A percentile compares a stretch with the other conserved stretches of the same genome.
Conservation (phyloP, 129 eudicot species). For the Arctium lappa region DNA sequence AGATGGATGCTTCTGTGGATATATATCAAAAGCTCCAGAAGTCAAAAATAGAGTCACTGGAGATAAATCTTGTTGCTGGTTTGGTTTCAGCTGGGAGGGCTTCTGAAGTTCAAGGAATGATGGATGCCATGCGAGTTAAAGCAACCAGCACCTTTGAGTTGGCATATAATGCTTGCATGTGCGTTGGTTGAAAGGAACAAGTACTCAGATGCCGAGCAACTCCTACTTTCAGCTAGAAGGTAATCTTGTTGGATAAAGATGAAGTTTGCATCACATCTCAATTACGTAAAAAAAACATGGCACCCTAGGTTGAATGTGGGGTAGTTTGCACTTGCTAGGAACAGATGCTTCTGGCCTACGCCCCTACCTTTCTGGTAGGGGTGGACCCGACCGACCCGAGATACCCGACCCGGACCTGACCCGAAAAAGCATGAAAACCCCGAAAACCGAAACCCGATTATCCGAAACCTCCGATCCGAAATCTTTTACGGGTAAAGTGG, state of each 20-base stretch:
- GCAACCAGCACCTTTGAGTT: constrained; percentile 88
- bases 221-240: constrained; percentile 85
- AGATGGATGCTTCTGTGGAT: constrained; percentile 74
- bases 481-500: no score
- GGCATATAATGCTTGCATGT: constrained; percentile 86
- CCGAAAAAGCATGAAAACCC: no score
- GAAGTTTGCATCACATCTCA: constrained; percentile 12
- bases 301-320: not conserved
- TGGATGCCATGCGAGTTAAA: constrained; percentile 67
- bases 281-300: not conserved
- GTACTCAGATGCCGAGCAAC: constrained; percentile 81
- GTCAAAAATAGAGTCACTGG: constrained; percentile 66
- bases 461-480: no score
- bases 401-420: no score
- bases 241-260: constrained; percentile 12
- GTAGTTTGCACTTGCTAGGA: not conserved
- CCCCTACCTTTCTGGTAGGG: no score
- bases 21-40: constrained; percentile 75
- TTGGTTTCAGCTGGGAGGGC: constrained; percentile 87
- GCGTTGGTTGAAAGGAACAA: constrained; percentile 70
- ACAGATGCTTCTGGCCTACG: not conserved
- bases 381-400: no score
- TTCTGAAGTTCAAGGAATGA: constrained; percentile 77
- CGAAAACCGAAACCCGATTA: no score
- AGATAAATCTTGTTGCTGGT: constrained; percentile 81